Percentiles rank a stretch among this genome's conserved stretches.
Evolutionary conservation across 768 basidiomycete genomes (phyloP).

Genomic region (Leccinum disarticulatum): DNA sequence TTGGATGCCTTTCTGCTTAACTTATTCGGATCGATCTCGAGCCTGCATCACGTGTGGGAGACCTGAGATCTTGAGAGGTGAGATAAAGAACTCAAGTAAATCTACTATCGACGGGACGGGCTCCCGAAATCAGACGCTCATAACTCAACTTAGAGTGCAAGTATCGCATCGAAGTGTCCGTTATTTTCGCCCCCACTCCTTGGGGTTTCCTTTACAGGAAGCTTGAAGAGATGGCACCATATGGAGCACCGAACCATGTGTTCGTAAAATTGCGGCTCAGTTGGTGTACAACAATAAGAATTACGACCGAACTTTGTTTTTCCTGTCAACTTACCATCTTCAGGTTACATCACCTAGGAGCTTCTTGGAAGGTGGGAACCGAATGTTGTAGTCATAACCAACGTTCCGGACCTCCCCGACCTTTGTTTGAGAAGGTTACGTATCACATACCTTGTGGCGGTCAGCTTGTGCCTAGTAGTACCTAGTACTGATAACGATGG

Average conservation of each 20-base stretch:
- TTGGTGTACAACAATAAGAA: slow-evolving; percentile 5
- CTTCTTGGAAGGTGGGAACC: slow-evolving; percentile 8
- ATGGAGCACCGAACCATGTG: slow-evolving; percentile 1
- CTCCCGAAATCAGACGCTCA: background rate
- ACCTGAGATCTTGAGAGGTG: background rate
- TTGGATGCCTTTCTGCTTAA: background rate
- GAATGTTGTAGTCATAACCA: background rate
- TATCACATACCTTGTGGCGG: slow-evolving; percentile 14
- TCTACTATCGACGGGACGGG: background rate
- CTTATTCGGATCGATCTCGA: slow-evolving; percentile 2
- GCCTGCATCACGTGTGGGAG: background rate
- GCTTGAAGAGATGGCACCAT: background rate
- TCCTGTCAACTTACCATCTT: background rate
- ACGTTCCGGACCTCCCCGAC: background rate
- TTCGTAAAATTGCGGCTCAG: background rate
- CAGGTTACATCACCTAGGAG: background rate
- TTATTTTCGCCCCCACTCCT: slow-evolving; percentile 22
- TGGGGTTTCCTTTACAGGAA: slow-evolving; percentile 12
- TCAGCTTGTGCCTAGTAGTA: background rate
- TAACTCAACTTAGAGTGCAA: background rate
- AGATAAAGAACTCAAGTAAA: slow-evolving; percentile 3
- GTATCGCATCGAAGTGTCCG: slow-evolving; percentile 15
- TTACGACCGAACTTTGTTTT: slow-evolving; percentile 2
- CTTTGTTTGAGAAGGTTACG: background rate
- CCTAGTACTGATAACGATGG: no score